Evolutionary conservation across 2,329 filamentous ascomycete species (phyloP).

Genomic region (Malbranchea zuffiana): DNA sequence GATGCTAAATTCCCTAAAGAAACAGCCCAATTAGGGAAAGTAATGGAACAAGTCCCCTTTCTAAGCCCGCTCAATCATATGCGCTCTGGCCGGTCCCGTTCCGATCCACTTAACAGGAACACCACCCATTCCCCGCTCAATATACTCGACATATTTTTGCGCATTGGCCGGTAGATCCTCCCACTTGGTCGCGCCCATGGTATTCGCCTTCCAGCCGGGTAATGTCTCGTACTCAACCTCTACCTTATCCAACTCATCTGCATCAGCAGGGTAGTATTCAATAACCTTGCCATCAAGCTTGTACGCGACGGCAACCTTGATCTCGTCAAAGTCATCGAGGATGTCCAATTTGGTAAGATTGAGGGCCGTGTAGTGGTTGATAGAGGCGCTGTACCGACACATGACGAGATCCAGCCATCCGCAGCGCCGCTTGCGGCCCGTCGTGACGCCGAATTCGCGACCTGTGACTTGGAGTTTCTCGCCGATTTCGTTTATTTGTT

Average conservation of each 20-base stretch:
- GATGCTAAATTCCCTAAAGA: no score
- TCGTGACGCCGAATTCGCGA: conserved; percentile 47
- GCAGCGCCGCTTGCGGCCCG: conserved; percentile 51
- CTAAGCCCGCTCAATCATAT: conserved; percentile 46
- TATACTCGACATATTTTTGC: conserved; percentile 50
- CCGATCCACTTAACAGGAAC: conserved; percentile 53
- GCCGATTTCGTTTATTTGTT: conserved; percentile 47
- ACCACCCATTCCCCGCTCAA: conserved; percentile 46
- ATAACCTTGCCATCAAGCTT: conserved; percentile 41
- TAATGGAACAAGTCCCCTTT: no score
- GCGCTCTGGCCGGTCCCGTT: conserved; percentile 49
- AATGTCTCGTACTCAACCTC: conserved; percentile 50
- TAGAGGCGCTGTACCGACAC: conserved; percentile 49
- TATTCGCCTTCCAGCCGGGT: conserved; percentile 51
- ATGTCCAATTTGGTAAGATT: conserved; percentile 57
- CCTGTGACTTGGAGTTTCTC: conserved; percentile 48
- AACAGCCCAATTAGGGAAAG: no score
- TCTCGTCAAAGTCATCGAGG: conserved; percentile 52
- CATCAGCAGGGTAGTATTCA: conserved; percentile 48
- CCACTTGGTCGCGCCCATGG: conserved; percentile 46
- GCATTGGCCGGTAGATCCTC: conserved; percentile 49
- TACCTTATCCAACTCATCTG: conserved; percentile 42
- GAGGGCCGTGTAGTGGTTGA: conserved; percentile 44
- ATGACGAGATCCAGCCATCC: conserved; percentile 58
- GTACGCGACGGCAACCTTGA: conserved; percentile 51